Percentiles rank a stretch among this genome's conserved stretches.
phyloP scores from a whole-genome alignment of 2,329 filamentous ascomycete genomes.

The Xylaria sp. region DNA sequence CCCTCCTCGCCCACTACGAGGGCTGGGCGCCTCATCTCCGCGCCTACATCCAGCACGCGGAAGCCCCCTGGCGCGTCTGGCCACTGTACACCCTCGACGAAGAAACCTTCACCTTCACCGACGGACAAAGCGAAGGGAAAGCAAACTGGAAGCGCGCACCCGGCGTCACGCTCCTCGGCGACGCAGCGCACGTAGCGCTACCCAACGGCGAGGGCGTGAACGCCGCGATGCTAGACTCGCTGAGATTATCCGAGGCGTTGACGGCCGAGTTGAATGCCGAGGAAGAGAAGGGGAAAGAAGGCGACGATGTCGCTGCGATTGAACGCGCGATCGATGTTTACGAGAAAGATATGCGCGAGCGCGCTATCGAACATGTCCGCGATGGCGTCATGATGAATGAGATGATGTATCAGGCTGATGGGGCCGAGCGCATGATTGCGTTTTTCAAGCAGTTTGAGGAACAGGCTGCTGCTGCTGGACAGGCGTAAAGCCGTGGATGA shows the following conservation, averaged over 20 bases:
- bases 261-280: not conserved
- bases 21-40: conserved; percentile 21
- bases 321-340: conserved; percentile 34
- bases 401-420: conserved; percentile 27
- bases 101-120: conserved; percentile 6
- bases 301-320: conserved; percentile 14
- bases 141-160: conserved; percentile 25
- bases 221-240: conserved; percentile 33
- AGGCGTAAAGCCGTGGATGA: not conserved
- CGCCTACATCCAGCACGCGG: conserved; percentile 22
- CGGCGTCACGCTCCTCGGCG: conserved; percentile 34
- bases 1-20: conserved; percentile 9
- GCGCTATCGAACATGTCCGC: conserved; percentile 18
- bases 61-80: conserved; percentile 36
- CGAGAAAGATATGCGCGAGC: conserved; percentile 29
- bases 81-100: conserved; percentile 27
- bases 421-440: conserved; percentile 27
- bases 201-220: conserved; percentile 38
- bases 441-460: conserved; percentile 26
- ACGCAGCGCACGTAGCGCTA: conserved; percentile 33
- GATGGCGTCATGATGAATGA: conserved; percentile 27
- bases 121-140: too few relatives aligned
- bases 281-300: not conserved
- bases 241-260: conserved; percentile 29
- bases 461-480: not conserved